Conservation (phyloP, 208 protist genomes). For the Jaenimonas drosophilae region DNA sequence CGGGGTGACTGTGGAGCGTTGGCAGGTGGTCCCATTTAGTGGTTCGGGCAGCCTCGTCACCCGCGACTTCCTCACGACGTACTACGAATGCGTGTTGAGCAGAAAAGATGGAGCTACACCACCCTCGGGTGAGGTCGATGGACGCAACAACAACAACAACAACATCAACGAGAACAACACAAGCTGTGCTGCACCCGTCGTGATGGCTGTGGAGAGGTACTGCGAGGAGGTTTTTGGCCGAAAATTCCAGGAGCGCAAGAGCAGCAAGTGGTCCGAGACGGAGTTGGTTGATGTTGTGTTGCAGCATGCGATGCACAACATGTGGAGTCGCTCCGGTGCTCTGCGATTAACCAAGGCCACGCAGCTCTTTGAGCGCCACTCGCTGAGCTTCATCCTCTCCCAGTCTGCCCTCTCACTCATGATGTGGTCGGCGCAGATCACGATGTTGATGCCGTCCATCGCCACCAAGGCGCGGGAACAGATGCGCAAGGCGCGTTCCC, state of each 20-base stretch:
- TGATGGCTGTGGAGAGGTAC: constrained; percentile 8
- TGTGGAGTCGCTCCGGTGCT: constrained; percentile 44
- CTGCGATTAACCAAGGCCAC: constrained; percentile 14
- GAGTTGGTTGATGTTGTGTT: constrained; percentile 6
- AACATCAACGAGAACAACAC: not conserved
- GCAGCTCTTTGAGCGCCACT: constrained; percentile 33
- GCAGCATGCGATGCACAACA: constrained; percentile 25
- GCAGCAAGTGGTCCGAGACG: not conserved
- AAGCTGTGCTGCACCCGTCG: not conserved
- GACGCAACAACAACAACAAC: not conserved
- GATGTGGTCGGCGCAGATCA: constrained; percentile 50
- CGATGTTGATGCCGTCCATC: constrained; percentile 15
- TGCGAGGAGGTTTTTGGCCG: constrained; percentile 18
- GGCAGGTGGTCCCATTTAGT: constrained; percentile 58
- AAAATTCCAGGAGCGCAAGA: constrained; percentile 6
- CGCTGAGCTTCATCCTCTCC: constrained; percentile 14
- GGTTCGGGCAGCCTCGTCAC: constrained; percentile 15
- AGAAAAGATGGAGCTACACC: too few species aligned
- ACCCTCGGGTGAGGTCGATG: constrained; percentile 4
- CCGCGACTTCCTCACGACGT: constrained; percentile 4
- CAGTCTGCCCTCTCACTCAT: constrained; percentile 31
- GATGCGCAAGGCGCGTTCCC: constrained; percentile 1
- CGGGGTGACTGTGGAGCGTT: constrained; percentile 27
- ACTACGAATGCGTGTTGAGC: constrained; percentile 2
- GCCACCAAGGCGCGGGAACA: constrained; percentile 2